Base-by-base conservation (phyloP, 1,284 basidiomycete genomes). In the Hymenochaete sp. region DNA sequence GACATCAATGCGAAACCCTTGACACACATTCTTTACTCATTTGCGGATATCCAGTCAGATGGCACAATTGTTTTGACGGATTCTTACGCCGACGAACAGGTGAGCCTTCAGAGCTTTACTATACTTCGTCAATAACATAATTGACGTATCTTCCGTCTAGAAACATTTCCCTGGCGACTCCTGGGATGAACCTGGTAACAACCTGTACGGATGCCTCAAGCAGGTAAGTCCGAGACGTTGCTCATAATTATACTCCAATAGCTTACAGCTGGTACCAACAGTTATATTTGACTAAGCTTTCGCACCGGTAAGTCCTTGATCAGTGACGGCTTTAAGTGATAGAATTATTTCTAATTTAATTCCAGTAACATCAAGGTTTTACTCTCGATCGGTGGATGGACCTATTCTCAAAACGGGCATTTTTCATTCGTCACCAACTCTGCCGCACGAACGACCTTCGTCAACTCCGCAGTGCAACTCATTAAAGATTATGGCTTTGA, bases 401-500 rank as follows among this genome's bases (percentile, higher is more conserved):
- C 79, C 1, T 84, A 82, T 57, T 79, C 79, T 0, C 79, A 82
- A 58, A 59, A 61, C 11, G 76, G 75, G 11, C 77, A 83, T 55
- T 84, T 84, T 60, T 63, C 65, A 51, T 83, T 83, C 58, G 70
- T 80, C 55, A 72, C 73, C 33, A 59, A 69, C 47, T 38, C 77
- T 33, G 54, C 60, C 13, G 70, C 72, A 57, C 78, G 88, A 11
- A 65, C 71, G 8, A 78, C 64, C 4, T 97, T 96, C 57, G 85
- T 91, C 33, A 60, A 63, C 29, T 76, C 70, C 38, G 82, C 84
- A 0, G 76, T 93, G 28, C 68, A 74, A 46, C 59, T 93, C 6
- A 71, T 95, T 28, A 82, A 92, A 57, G 81, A 95, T 61, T 86
- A 90, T 50, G 92, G 89, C 0, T 75, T 97, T 31, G 92, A 95